phyloP scores from a whole-genome alignment of 306 rosid genomes.

The Lathyrus sativus region DNA sequence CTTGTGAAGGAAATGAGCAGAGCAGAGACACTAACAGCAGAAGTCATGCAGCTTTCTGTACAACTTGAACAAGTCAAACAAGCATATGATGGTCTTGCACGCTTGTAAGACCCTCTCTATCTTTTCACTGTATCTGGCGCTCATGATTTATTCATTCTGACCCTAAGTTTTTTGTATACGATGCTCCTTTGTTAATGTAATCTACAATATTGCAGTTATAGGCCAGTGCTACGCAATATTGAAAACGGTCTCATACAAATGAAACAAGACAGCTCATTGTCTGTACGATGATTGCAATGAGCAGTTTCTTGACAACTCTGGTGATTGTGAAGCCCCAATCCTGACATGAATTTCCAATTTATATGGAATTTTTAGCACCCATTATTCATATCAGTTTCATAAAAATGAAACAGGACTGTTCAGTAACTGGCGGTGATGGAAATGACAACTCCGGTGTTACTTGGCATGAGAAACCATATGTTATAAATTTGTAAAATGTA shows the following conservation, averaged over 20 bases:
- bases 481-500: slow-evolving; percentile 22
- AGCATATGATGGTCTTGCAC: slow-evolving; percentile 71
- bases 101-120: slow-evolving; percentile 57
- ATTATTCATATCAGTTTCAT: slow-evolving; percentile 18
- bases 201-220: slow-evolving; percentile 59
- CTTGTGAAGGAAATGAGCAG: slow-evolving; percentile 80
- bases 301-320: slow-evolving; percentile 5
- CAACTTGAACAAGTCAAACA: slow-evolving; percentile 86
- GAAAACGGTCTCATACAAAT: slow-evolving; percentile 73
- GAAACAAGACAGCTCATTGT: slow-evolving; percentile 73
- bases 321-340: slow-evolving; percentile 21
- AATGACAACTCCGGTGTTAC: slow-evolving; percentile 7
- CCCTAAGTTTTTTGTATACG: background rate
- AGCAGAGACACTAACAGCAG: slow-evolving; percentile 84
- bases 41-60: slow-evolving; percentile 84
- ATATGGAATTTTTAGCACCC: slow-evolving; percentile 18
- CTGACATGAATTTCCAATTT: slow-evolving; percentile 29
- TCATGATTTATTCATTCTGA: slow-evolving; percentile 12
- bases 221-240: slow-evolving; percentile 83
- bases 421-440: slow-evolving; percentile 12
- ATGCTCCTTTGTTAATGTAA: slow-evolving; percentile 27
- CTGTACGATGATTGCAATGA: slow-evolving; percentile 45
- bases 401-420: slow-evolving; percentile 14
- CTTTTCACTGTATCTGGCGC: background rate
- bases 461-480: slow-evolving; percentile 27